A percentile compares a stretch with the other conserved stretches of the same genome.
These are phyloP conservation scores for Melanogaster broomeanus DNA, from an alignment of 768 basidiomycete genomes.

Conservation along the genomic window DNA sequence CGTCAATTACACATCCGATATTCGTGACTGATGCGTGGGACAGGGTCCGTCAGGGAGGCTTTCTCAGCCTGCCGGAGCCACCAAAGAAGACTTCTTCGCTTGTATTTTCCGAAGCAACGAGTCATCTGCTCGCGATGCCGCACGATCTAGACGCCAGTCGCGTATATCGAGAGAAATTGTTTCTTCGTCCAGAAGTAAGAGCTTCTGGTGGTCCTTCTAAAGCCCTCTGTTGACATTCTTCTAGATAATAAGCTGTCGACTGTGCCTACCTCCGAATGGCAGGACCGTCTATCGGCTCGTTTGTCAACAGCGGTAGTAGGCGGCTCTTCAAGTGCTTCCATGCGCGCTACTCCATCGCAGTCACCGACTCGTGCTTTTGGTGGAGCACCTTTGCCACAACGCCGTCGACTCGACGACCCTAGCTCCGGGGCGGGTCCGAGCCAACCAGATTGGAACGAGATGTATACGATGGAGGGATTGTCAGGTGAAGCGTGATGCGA, in stretches of 20 bases:
- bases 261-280: conserved; percentile 76
- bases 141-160: conserved; percentile 70
- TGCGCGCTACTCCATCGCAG: not conserved
- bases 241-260: conserved; percentile 61
- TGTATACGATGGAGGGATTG: conserved; percentile 57
- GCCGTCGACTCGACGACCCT: conserved; percentile 43
- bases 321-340: conserved; percentile 5
- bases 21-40: conserved; percentile 6
- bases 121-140: conserved; percentile 50
- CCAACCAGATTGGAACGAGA: conserved; percentile 54
- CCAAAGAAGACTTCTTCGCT: conserved; percentile 79
- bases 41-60: conserved; percentile 73
- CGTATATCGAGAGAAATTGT: conserved; percentile 79
- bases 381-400: conserved; percentile 43
- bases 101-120: conserved; percentile 67
- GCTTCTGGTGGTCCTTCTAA: conserved; percentile 2
- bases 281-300: conserved; percentile 65
- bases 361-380: conserved; percentile 29
- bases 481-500: conserved; percentile 26
- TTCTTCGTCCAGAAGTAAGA: conserved; percentile 62
- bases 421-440: conserved; percentile 9
- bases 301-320: conserved; percentile 38
- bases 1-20: not conserved
- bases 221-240: conserved; percentile 3
- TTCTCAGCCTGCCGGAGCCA: conserved; percentile 59